Base-by-base conservation (phyloP, 331 rosid genomes). In the Saraca asoca region DNA sequence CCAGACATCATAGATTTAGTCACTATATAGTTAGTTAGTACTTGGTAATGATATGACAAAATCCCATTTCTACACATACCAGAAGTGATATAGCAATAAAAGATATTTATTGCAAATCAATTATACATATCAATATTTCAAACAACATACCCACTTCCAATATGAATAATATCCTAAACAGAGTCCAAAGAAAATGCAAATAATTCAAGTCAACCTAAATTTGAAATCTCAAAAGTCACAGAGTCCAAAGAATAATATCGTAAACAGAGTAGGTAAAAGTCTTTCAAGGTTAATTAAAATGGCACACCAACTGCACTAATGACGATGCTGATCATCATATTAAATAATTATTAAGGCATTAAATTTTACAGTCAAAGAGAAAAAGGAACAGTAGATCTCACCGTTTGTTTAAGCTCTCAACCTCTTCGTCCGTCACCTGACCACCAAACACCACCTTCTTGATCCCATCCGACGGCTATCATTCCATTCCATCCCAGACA, bases 391-490 rank as follows among this genome's bases (percentile, higher is more conserved):
- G 53, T 68, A 87, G 96, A 89, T 90, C 97, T 91, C 86, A 94
- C 99, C 96, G 81, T 84, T 88, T 90, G 88, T 90, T 93, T 73
- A 93, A 84, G 84, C 71, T 81, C 81, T 90, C 86, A 29, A 79
- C 82, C 81, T 93, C 98, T 71, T 93, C 98, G 19, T 93, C 98
- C 50, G 96, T 93, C 53, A 93, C 97, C 85, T 90, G 98, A 29
- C 98, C 97, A 13, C 98, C 97, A 76, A 93, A 93, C 45, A 93
- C 98, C 51, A 87, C 97, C 79, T 90, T 93, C 16, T 89, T 80
- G 88, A 93, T 90, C 87, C 98, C 98, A 90, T 90, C 96, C 56
- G 96, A 93, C 71, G 98, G 98, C 98, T 93, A 59, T 37, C 71
- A 78, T 64, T 38, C 38, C 71, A 78, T 64, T 38, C 38, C 17